Evolutionary conservation across 2,329 filamentous ascomycete genomes (phyloP), one percentile per base, ranked within the genome.

Genomic region (Apiospora aurea): DNA sequence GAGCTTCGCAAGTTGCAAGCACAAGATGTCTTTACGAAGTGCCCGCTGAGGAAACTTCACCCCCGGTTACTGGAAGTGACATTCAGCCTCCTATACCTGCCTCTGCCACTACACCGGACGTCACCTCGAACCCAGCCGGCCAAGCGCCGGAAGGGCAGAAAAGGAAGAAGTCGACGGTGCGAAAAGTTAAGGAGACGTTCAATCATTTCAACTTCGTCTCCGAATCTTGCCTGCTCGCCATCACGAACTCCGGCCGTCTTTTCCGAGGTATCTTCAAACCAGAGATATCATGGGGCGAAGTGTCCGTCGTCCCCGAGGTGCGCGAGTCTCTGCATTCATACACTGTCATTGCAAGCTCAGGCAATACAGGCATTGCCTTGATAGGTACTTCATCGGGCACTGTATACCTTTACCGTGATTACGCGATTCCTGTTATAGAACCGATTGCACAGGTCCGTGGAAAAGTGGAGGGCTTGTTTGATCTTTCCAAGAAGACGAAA

Each of bases 131-230:
- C 18, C 10, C 57, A 41, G 38, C 57, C 11, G 57, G 13, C 18
- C 57, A 41, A 6, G 18, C 34, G 7, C 13, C 69, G 49, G 4
- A 71, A 26, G 51, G 57, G 14, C 74, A 74, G 70, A 75, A 76
- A n/a, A 64, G n/a, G 68, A 77, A 77, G 69, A 80, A 77, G 46
- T 44, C 69, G 46, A 73, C 74, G 67, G 38, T 41, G 24, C 88
- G 78, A 77, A 74, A 74, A 24, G 70, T 74, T 3, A 83, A 81
- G 66, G 83, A 88, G 70, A 80, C 82, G 13, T 88, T 93, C 72
- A 88, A 89, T 71, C 86, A 88, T 61, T 94, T 93, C 77, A 87
- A 88, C 34, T 93, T 93, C 72, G 78, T 93, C 3, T 85, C 85
- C 0, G 81, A 87, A 3, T 79, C 84, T 4, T 79, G 82, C 1